These are phyloP conservation scores for Tulasnella sp. DNA, from an alignment of 768 basidiomycete genomes.

Conservation along the genomic window DNA sequence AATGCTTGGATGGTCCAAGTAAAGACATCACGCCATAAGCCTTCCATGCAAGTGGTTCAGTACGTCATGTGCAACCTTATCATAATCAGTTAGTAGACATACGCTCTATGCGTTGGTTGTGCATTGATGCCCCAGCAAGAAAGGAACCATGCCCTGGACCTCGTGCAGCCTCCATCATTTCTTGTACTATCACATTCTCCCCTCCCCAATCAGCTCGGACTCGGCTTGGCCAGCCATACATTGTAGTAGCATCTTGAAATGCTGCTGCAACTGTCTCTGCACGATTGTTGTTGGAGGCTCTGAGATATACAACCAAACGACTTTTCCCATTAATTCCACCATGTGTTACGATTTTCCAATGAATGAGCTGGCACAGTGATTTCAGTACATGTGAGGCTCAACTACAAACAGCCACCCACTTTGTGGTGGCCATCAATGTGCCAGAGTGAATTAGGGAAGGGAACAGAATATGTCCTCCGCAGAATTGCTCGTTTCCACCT, in stretches of 20 bases:
- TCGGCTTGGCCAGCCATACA: not conserved
- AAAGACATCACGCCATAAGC: constrained; percentile 13
- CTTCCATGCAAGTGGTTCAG: not conserved
- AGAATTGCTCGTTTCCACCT: constrained; percentile 37
- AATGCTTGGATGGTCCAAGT: constrained; percentile 8
- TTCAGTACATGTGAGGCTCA: too few species aligned
- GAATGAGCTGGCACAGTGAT: constrained; percentile 43
- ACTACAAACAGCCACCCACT: constrained; percentile 17
- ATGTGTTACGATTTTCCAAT: constrained; percentile 48
- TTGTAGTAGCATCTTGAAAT: not conserved
- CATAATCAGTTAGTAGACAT: not conserved
- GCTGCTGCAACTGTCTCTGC: constrained; percentile 46
- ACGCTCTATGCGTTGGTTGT: constrained; percentile 16
- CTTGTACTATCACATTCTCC: not conserved
- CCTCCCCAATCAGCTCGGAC: constrained; percentile 14
- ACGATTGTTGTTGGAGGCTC: constrained; percentile 48
- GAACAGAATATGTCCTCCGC: constrained; percentile 44
- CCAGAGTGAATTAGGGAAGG: constrained; percentile 47
- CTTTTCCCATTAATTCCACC: constrained; percentile 52
- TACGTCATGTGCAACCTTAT: not conserved
- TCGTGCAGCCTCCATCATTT: not conserved
- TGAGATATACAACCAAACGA: constrained; percentile 45
- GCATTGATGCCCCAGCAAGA: not conserved
- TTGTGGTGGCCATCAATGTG: constrained; percentile 50
- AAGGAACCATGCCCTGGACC: not conserved